Evolutionary conservation across 495 filamentous ascomycete genomes (phyloP), one percentile per base, ranked within the genome.

Genomic region (Trypethelium eluteriae): DNA sequence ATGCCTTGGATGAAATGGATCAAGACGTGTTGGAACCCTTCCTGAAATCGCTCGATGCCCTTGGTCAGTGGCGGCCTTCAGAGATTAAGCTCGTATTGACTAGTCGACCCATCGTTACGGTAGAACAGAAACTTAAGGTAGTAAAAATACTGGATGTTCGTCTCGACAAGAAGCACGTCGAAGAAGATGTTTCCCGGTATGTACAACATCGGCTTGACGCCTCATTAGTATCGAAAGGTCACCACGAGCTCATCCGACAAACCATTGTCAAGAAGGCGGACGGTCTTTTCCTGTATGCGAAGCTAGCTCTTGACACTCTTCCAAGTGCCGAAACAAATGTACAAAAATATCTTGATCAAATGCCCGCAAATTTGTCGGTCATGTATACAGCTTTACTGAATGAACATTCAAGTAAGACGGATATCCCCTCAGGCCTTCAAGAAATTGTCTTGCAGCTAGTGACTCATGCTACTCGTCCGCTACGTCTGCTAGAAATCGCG

Each of bases 1-100:
- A 84, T 68, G 82, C 81, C 10, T 72, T 83, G 32, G 82, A 83
- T 72, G 76, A 80, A 71, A 75, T 79, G 79, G 75, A 79, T 66
- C 59, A 66, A 35, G 78, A 76, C 25, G 74, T 77, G 66, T 44
- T 44, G 41, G 74, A 79, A 44, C 67, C 67, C 1, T 81, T 81
- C 49, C 67, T 83, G 0, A 64, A 71, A 16, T 50, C 64, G 5
- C 66, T 81, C 10, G 70, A 64, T 2, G 64, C 67, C 14, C 63
- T 82, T n/a, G 80, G 76, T 0, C 61, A 70, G 14, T 79, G 74
- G 75, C 71, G 67, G n/a, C 77, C 80, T 4, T 63, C 66, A 0
- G 70, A 70, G 12, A 63, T 82, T 66, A 83, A 83, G 64, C 68
- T 82, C 2, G 46, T 81, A 2, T 71, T 80, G n/a, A 79, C 77